Percentiles rank a stretch among this genome's conserved stretches.
phyloP scores from a whole-genome alignment of 1,139 yeast species.

The Taiozyma onychis region DNA sequence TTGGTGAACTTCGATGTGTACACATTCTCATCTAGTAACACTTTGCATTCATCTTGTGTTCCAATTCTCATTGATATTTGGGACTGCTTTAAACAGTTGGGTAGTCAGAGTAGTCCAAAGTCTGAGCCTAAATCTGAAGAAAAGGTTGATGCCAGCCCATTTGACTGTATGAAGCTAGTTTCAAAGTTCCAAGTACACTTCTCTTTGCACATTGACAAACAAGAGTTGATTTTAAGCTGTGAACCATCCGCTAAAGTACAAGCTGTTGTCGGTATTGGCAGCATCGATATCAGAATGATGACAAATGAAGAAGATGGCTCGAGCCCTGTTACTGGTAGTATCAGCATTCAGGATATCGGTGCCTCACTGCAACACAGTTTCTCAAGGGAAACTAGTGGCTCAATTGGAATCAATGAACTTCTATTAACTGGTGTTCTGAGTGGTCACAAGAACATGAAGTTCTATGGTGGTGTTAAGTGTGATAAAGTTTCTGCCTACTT shows the following conservation, averaged over 20 bases:
- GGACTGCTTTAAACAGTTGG: conserved; percentile 36
- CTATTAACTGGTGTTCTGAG: conserved; percentile 37
- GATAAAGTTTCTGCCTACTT: conserved; percentile 57
- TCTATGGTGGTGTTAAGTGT: conserved; percentile 50
- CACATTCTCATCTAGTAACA: conserved; percentile 71
- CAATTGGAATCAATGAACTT: conserved; percentile 50
- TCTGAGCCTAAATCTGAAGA: background rate
- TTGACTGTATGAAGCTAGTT: conserved; percentile 36
- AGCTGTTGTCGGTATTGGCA: conserved; percentile 71
- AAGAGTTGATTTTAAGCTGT: conserved; percentile 74
- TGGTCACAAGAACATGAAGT: conserved; percentile 32
- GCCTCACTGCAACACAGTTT: conserved; percentile 85
- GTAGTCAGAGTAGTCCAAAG: conserved; percentile 16
- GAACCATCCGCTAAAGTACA: conserved; percentile 92
- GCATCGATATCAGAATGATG: conserved; percentile 52
- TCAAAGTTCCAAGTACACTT: conserved; percentile 57
- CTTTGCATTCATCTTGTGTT: conserved; percentile 65
- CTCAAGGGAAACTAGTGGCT: conserved; percentile 85
- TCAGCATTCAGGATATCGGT: conserved; percentile 46
- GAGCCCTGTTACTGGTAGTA: conserved; percentile 38
- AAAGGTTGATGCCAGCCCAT: conserved; percentile 1
- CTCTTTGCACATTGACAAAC: conserved; percentile 63
- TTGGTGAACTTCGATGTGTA: conserved; percentile 46
- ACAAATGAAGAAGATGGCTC: conserved; percentile 41
- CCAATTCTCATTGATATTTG: conserved; percentile 66